Evolutionary conservation across 257 asterid species (phyloP), one percentile per base, ranked within the genome.

Genomic region (Handroanthus guayacan): DNA sequence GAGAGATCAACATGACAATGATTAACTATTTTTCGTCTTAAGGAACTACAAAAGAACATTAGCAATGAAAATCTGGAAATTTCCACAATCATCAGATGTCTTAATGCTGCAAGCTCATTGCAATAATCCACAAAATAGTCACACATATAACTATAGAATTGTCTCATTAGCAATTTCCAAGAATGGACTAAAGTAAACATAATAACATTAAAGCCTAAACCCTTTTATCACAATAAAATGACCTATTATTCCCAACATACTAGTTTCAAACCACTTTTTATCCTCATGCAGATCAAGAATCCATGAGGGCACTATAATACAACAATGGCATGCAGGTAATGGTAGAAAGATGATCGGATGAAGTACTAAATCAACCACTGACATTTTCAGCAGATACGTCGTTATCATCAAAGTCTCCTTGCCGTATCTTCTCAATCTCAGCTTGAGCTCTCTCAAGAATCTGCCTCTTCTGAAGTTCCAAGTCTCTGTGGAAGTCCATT

Each of bases 381-480:
- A 79, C 72, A 75, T 85, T 86, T 73, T 85, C 89, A 68, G 88
- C 82, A 44, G 91, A 84, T 5, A 58, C 87, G 17, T 65, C 84
- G 31, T 89, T 82, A 17, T 86, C 96, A 66, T 87, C 95, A n/a
- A 84, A 88, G n/a, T 74, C 85, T 36, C 97, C 94, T 74, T 58
- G 88, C 11, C 82, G 75, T 31, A 93, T 96, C 79, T 85, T 87
- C 44, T 81, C 94, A 54, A 96, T 96, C 83, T 91, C 94, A 3
- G 90, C 97, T 31, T 87, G 93, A 17, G 96, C 95, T 69, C 90
- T 86, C 87, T 94, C 98, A n/a, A 94, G 70, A 76, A 92, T 90
- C 83, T 86, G 84, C 83, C 87, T 87, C 89, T 88, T 92, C 60
- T 91, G 97, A 83, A 78, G 25, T 50, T 94, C 97, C 90, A 94